Percentiles rank a stretch among this genome's conserved stretches.
These are phyloP conservation scores for Ambrosiella cleistominuta DNA, from an alignment of 2,329 filamentous ascomycete species.

Conservation along the genomic window DNA sequence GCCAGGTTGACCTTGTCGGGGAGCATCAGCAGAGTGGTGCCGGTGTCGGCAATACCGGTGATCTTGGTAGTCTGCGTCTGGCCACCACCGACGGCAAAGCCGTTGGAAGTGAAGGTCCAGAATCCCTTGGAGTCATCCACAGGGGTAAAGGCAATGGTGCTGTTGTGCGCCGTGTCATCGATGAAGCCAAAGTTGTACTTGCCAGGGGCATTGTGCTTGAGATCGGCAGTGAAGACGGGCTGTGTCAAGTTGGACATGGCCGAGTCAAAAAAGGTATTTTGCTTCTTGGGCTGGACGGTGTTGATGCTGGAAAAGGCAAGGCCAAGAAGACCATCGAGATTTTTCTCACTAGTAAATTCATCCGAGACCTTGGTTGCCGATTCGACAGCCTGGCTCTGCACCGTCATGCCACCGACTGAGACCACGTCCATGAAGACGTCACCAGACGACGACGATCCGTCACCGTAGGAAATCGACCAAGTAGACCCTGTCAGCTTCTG, in stretches of 20 bases:
- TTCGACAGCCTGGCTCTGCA: conserved; percentile 26
- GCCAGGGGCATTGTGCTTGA: conserved; percentile 4
- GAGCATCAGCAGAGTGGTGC: conserved; percentile 46
- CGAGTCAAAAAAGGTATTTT: conserved; percentile 28
- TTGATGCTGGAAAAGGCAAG: conserved; percentile 27
- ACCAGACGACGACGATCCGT: conserved; percentile 25
- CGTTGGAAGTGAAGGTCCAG: conserved; percentile 36
- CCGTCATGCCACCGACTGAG: conserved; percentile 24
- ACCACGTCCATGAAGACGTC: conserved; percentile 28
- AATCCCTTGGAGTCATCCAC: conserved; percentile 38
- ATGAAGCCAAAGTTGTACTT: conserved; percentile 24
- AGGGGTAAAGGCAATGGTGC: conserved; percentile 38
- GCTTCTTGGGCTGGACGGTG: conserved; percentile 23
- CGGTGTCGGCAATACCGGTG: conserved; percentile 37
- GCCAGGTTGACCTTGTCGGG: conserved; percentile 31
- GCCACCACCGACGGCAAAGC: conserved; percentile 15
- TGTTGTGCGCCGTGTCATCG: conserved; percentile 37
- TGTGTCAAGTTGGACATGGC: not conserved
- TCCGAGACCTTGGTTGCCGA: conserved; percentile 24
- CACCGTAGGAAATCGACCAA: conserved; percentile 28
- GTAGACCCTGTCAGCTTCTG: conserved; percentile 21
- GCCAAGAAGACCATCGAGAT: conserved; percentile 24
- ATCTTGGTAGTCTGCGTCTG: conserved; percentile 21
- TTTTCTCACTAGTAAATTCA: conserved; percentile 22
- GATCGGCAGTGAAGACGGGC: conserved; percentile 4